Base-by-base conservation (phyloP, 2,329 filamentous ascomycete genomes). In the Fusarium fujikuroi region DNA sequence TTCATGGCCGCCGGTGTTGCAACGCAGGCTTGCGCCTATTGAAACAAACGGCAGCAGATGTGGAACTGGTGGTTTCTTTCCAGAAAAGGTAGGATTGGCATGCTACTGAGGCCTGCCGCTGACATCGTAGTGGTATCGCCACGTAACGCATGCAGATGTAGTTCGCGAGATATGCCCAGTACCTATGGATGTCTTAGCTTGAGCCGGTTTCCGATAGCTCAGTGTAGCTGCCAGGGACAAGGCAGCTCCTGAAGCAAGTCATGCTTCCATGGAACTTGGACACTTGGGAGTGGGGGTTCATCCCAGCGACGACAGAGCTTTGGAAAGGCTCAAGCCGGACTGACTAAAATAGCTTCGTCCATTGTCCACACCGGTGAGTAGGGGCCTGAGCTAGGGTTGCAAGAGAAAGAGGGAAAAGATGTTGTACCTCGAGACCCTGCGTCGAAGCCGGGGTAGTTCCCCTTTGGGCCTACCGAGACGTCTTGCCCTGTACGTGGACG, bases 361-460 rank as follows among this genome's bases (percentile, higher is more conserved):
- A 23, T 69, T 64, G 60, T 56, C 75, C 76, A 77, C 76, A 78
- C 73, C 66, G 76, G 76, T 78, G 75, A 77, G 73, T 72, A 63
- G 47, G 57, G 63, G 63, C 63, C 39, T 53, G 52, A 72, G 58
- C 68, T 70, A 43, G 71, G 71, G 71, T 60, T 57, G 49, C 50
- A 58, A 40, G 44, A 50, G 42, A 44, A 42, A 37, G 52, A 54
- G 54, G 39, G 46, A 60, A 60, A 60, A 37, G 39, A n/a, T 65
- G 63, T 56, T 66, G 49, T 60, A 64, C 63, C 63, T 57, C 63
- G 49, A 67, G 66, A 67, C 60, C 61, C 56, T 70, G 43, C 15
- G 60, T 52, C 46, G 46, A 63, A 60, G 40, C 40, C 60, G 60
- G 44, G 70, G 63, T 34, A 65, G 50, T 65, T 75, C 63, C 62